A percentile compares a stretch with the other conserved stretches of the same genome.
Conservation (phyloP, 2,329 filamentous ascomycete genomes). For the Corinectria fuckeliana region DNA sequence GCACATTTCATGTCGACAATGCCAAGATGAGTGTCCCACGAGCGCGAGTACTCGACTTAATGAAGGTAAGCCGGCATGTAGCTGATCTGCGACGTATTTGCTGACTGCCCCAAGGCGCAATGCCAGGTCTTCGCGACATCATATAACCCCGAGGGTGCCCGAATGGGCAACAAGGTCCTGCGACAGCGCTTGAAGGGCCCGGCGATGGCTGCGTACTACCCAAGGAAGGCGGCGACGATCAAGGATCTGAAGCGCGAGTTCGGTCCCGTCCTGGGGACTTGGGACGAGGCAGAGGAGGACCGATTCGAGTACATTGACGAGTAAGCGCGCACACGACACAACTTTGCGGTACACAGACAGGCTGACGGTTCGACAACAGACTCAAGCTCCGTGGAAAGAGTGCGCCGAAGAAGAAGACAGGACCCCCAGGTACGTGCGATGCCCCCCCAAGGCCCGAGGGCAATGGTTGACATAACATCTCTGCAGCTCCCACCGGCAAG, state of each 20-base stretch:
- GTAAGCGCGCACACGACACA: slow-evolving; percentile 48
- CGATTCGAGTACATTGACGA: slow-evolving; percentile 77
- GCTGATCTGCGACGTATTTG: neutral
- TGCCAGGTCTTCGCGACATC: slow-evolving; percentile 90
- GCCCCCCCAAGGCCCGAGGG: too few relatives aligned
- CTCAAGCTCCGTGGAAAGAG: slow-evolving; percentile 84
- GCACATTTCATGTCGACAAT: slow-evolving; percentile 36
- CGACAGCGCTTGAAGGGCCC: slow-evolving; percentile 89
- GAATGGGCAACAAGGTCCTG: slow-evolving; percentile 90
- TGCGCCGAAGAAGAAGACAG: slow-evolving; percentile 86
- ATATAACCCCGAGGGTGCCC: slow-evolving; percentile 83
- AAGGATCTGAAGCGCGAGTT: slow-evolving; percentile 77
- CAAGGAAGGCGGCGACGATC: slow-evolving; percentile 73
- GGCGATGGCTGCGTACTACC: slow-evolving; percentile 85
- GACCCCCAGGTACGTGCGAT: slow-evolving; percentile 44
- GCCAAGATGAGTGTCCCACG: slow-evolving; percentile 68
- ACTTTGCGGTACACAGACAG: neutral
- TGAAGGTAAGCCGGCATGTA: slow-evolving; percentile 67
- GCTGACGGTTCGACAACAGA: slow-evolving; percentile 52
- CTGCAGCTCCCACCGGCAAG: slow-evolving; percentile 39
- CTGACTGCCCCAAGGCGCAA: slow-evolving; percentile 68
- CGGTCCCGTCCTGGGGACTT: slow-evolving; percentile 68
- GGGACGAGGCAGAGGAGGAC: slow-evolving; percentile 80
- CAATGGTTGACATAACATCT: slow-evolving; percentile 25
- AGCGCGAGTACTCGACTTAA: slow-evolving; percentile 70